These are phyloP conservation scores for Aegilops longissima DNA, from an alignment of 176 grass and related monocot genomes.

Conservation along the genomic window DNA sequence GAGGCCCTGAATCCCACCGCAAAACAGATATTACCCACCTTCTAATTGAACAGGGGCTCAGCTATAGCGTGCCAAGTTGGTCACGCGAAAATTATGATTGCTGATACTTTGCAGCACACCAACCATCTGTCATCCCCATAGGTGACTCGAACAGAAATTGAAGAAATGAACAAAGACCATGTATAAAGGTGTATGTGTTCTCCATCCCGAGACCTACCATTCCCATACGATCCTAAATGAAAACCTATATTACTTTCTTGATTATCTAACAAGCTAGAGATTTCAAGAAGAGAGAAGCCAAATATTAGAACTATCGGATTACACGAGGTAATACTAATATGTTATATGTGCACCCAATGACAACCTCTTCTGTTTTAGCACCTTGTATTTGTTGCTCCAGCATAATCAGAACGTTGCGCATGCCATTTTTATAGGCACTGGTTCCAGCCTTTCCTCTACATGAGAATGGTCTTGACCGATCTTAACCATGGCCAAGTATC, in stretches of 20 bases:
- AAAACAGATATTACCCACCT: too few relatives aligned
- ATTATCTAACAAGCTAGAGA: not conserved
- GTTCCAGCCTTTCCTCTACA: not conserved
- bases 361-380: not conserved
- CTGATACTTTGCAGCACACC: too few relatives aligned
- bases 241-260: not conserved
- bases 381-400: not conserved
- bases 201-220: not conserved
- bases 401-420: not conserved
- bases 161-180: too few relatives aligned
- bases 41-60: too few relatives aligned
- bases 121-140: too few relatives aligned
- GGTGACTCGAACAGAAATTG: too few relatives aligned
- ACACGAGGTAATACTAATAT: too few relatives aligned
- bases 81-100: too few relatives aligned
- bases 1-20: too few relatives aligned
- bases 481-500: not conserved
- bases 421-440: not conserved
- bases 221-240: not conserved
- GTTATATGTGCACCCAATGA: not conserved
- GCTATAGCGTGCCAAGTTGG: too few relatives aligned
- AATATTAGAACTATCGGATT: too few relatives aligned
- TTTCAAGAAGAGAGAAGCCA: not conserved
- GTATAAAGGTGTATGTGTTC: too few relatives aligned
- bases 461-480: not conserved